Evolutionary conservation across 2,329 filamentous ascomycete genomes (phyloP), one percentile per base, ranked within the genome.

Genomic region (Penicillium glabrum): DNA sequence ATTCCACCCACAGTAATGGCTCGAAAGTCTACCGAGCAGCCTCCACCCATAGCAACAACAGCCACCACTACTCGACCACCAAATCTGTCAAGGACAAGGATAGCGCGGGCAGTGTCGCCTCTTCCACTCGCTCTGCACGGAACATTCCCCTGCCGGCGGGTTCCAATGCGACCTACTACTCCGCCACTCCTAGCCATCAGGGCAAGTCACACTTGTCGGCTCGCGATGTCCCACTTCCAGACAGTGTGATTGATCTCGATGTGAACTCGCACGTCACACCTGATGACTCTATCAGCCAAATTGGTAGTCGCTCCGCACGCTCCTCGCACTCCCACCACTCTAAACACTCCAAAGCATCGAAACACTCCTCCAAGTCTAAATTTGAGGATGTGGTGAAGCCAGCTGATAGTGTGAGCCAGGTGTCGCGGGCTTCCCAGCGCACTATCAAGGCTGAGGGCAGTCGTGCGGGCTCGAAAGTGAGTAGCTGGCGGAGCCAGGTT

Each of bases 281-380:
- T 9, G 83, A 89, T 54, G 93, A 97, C 73, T 96, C 91, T 0
- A 85, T 92, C 58, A 86, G 87, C 62, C 89, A 91, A 47, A 81
- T 93, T 26, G 72, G 69, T n/a, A 60, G 63, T 31, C 56, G 50
- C 13, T 60, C 64, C 19, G 58, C 65, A 8, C 59, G 67, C 23
- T 71, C 68, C n/a, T 58, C 61, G 19, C 61, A 72, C 53, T 69
- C 69, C 9, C 62, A 69, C 39, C 63, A 62, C 26, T 69, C 66
- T 14, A 61, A 59, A 8, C 60, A 65, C 51, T 72, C 70, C 2
- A 71, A 65, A 56, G 48, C 62, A 11, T 73, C 72, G 21, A 69
- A 59, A 51, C 63, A 67, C 27, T 68, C 69, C 14, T 71, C 69
- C 23, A 70, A 63, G 23, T 72, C 70, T 19, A 74, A 70, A 57